A percentile compares a stretch with the other conserved stretches of the same genome.
Evolutionary conservation across 225 moss, liverwort and hornwort species (phyloP).

Genomic region (Thuidium tamariscinum): DNA sequence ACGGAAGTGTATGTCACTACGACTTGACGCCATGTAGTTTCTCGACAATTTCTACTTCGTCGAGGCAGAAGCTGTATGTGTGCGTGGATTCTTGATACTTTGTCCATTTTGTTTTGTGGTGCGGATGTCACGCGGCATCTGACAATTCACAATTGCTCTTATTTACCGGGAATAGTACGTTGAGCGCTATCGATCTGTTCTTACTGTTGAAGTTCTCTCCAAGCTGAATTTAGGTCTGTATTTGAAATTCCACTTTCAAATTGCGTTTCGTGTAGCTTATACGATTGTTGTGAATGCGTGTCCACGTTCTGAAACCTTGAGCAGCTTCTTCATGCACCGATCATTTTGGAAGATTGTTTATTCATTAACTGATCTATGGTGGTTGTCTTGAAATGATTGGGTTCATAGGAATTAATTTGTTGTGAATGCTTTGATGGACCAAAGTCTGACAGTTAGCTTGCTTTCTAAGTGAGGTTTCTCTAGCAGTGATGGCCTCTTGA

Average conservation of each 20-base stretch:
- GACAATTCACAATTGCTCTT: background rate
- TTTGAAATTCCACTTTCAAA: background rate
- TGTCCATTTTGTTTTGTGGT: background rate
- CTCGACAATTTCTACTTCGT: background rate
- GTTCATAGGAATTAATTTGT: conserved; percentile 40
- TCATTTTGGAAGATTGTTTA: background rate
- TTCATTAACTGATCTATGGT: background rate
- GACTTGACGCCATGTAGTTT: background rate
- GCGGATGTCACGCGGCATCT: background rate
- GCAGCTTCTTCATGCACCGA: background rate
- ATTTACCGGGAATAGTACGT: background rate
- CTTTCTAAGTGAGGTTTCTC: background rate
- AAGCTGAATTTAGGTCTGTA: background rate
- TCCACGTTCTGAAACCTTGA: background rate
- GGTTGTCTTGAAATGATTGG: conserved; percentile 9
- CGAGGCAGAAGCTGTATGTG: background rate
- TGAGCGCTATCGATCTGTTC: background rate
- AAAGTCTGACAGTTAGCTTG: background rate
- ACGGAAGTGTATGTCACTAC: background rate
- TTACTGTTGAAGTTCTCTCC: background rate
- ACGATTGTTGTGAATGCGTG: background rate
- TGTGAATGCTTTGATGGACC: conserved; percentile 35
- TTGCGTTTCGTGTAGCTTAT: background rate
- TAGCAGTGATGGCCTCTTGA: background rate
- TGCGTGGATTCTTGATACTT: background rate